A percentile compares a stretch with the other conserved stretches of the same genome.
Evolutionary conservation across 169 alveolate species (phyloP).

Genomic region (Eimeria necatrix): DNA sequence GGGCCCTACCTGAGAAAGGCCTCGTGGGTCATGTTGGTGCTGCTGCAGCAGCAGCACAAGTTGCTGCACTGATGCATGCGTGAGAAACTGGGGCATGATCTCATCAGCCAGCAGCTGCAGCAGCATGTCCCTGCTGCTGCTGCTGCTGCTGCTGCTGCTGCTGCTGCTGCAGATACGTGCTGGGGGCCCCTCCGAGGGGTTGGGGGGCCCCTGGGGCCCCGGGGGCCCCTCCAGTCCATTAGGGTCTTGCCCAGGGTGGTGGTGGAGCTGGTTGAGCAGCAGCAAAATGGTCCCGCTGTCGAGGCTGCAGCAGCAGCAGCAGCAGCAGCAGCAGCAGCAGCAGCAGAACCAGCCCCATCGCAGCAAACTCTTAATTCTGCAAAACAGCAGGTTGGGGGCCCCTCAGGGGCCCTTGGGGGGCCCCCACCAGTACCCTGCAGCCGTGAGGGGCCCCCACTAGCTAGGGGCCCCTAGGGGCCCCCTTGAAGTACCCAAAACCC

Average conservation of each 20-base stretch:
- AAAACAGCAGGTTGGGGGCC: not conserved
- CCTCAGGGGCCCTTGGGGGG: not conserved
- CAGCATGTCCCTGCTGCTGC: conserved; percentile 50
- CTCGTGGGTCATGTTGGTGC: not conserved
- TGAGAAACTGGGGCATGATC: conserved; percentile 15
- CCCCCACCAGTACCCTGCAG: not conserved
- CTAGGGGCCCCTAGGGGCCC: too few species aligned
- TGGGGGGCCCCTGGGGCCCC: conserved; percentile 1
- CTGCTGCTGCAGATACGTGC: conserved; percentile 6
- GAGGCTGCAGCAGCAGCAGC: conserved; percentile 27
- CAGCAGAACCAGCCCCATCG: not conserved
- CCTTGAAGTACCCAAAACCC: too few species aligned
- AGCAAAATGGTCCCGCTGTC: not conserved
- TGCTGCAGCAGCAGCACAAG: conserved; percentile 19
- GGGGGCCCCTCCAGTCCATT: not conserved
- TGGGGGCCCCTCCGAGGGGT: not conserved
- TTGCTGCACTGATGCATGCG: conserved; percentile 11
- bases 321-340: conserved; percentile 17
- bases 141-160: conserved; percentile 38
- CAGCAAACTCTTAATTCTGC: not conserved
- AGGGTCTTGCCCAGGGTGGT: not conserved
- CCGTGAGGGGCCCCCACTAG: too few species aligned
- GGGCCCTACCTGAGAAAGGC: conserved; percentile 12
- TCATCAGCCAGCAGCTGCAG: conserved; percentile 43
- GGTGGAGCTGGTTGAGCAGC: conserved; percentile 9